phyloP scores from a whole-genome alignment of 2,329 filamentous ascomycete species.

The Aspergillus chevalieri region DNA sequence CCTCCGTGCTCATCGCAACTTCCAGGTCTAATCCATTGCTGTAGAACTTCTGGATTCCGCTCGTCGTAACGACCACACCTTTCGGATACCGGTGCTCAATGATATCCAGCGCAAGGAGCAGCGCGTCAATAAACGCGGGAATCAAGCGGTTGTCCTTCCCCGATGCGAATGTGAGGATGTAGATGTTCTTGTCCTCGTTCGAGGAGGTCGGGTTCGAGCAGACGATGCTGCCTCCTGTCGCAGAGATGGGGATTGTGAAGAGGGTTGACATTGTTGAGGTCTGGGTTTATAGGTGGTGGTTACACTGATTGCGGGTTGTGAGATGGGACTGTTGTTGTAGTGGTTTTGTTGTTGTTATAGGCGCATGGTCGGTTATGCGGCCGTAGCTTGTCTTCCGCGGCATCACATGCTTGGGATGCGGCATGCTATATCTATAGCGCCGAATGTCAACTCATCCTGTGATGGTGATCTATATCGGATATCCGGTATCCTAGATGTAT shows the following conservation, averaged over 20 bases:
- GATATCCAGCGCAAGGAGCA: conserved; percentile 67
- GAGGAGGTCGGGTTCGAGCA: conserved; percentile 55
- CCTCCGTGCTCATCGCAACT: conserved; percentile 54
- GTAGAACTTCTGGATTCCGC: conserved; percentile 71
- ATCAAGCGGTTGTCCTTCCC: conserved; percentile 72
- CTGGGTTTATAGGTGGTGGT: not conserved
- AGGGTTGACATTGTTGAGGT: conserved; percentile 34
- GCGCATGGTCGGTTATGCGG: not conserved
- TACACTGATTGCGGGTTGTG: not conserved
- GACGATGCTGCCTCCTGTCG: conserved; percentile 53
- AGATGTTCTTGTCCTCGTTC: conserved; percentile 44
- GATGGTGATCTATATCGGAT: no score
- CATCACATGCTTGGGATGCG: conserved; percentile 9
- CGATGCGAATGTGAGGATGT: conserved; percentile 65
- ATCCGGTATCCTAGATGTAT: no score
- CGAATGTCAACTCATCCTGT: no score
- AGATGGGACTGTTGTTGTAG: not conserved
- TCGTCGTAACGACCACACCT: conserved; percentile 74
- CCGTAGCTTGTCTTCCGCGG: conserved; percentile 11
- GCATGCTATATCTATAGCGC: no score
- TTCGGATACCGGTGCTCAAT: conserved; percentile 61
- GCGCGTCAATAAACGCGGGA: conserved; percentile 59
- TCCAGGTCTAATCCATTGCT: conserved; percentile 75
- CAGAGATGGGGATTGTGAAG: conserved; percentile 55
- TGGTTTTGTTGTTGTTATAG: not conserved